Conservation (phyloP, 2,329 filamentous ascomycete genomes). For the Hortaea sp. region DNA sequence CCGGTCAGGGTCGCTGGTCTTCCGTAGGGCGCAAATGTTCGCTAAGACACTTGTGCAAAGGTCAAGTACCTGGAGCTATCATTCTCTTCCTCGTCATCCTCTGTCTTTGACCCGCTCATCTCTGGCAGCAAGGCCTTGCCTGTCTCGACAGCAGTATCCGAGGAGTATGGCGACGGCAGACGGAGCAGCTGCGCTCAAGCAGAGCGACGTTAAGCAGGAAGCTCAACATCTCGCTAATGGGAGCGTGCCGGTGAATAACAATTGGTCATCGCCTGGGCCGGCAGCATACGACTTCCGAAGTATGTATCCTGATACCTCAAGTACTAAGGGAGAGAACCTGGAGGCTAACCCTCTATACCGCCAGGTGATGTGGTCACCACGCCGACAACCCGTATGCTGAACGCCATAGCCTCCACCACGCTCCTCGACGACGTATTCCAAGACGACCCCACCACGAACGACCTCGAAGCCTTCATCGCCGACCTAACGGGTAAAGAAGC, state of each 20-base stretch:
- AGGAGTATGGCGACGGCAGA: slow-evolving; percentile 1
- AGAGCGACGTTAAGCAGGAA: slow-evolving; percentile 13
- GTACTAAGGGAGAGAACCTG: not conserved
- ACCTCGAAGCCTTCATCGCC: slow-evolving; percentile 66
- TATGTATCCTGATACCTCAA: slow-evolving; percentile 5
- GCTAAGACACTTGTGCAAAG: not conserved
- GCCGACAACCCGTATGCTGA: slow-evolving; percentile 71
- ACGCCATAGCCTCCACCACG: slow-evolving; percentile 62
- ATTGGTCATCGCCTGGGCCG: slow-evolving; percentile 36
- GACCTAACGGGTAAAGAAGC: slow-evolving; percentile 64
- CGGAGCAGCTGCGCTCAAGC: slow-evolving; percentile 8
- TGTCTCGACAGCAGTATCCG: not conserved
- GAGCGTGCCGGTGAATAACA: slow-evolving; percentile 17
- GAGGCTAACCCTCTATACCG: not conserved
- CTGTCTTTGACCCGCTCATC: not conserved
- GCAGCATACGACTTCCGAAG: slow-evolving; percentile 49
- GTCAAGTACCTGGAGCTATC: not conserved
- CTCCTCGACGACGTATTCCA: slow-evolving; percentile 75
- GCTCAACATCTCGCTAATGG: slow-evolving; percentile 17
- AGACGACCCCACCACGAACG: slow-evolving; percentile 69
- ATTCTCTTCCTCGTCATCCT: not conserved
- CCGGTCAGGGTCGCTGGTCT: not conserved
- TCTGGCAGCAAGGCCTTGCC: too few relatives aligned
- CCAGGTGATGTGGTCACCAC: slow-evolving; percentile 57
- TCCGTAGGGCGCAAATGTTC: not conserved